phyloP scores from a whole-genome alignment of 768 basidiomycete species.

The Russula abietina region DNA sequence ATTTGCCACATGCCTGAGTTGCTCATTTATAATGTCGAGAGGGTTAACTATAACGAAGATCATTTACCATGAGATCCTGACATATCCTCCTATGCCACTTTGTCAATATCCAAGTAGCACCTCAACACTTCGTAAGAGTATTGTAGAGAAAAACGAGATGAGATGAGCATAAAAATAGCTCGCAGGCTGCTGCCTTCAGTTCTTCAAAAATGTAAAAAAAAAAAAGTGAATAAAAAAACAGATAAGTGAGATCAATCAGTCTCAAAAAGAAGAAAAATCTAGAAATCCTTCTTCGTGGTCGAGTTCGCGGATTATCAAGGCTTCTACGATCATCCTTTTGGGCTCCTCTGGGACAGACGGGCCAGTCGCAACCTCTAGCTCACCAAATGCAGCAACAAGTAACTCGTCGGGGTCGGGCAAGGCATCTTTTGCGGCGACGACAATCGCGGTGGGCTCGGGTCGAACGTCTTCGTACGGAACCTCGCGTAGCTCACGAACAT shows the following conservation, averaged over 20 bases:
- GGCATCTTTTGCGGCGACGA: not conserved
- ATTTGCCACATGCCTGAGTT: too few relatives aligned
- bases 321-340: constrained; percentile 72
- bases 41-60: not conserved
- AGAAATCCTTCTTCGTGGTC: constrained; percentile 69
- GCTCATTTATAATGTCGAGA: not conserved
- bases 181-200: not conserved
- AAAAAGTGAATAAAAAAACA: not conserved
- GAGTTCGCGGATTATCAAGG: constrained; percentile 71
- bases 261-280: constrained; percentile 60
- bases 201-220: not conserved
- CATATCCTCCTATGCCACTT: not conserved
- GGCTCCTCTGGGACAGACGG: constrained; percentile 17
- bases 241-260: not conserved
- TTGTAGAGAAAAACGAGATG: not conserved
- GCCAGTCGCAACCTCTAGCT: constrained; percentile 27
- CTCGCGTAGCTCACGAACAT: too few relatives aligned
- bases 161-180: not conserved
- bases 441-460: not conserved
- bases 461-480: not conserved
- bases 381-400: constrained; percentile 19
- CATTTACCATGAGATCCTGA: not conserved
- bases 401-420: constrained; percentile 1
- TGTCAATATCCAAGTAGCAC: not conserved
- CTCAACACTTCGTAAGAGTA: not conserved